Base-by-base conservation (phyloP, 768 basidiomycete species). In the Phylloporus arenicola region DNA sequence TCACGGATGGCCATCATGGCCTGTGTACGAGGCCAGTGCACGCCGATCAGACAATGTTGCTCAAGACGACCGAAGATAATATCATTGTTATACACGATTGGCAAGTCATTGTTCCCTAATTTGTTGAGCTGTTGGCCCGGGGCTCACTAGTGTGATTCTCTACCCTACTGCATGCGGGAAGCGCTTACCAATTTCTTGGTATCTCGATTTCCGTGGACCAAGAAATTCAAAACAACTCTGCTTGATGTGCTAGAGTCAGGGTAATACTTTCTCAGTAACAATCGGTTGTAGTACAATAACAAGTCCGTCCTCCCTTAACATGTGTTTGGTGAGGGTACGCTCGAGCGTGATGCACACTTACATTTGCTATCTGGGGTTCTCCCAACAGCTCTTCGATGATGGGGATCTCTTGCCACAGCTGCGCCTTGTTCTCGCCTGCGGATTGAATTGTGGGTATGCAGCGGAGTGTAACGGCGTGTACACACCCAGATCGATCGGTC, bases 291-390 rank as follows among this genome's bases (percentile, higher is more conserved):
- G 59, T 88, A 79, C 1, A 92, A 83, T 31, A 96, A 75, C 0
- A 90, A 90, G 60, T 95, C 92, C 77, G 97, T 83, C 62, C 92
- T 95, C 94, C 94, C 94, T 96, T 53, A 16, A 11, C 2, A 29
- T 3, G 16, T 6, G 19, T 24, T 47, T 42, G 6, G 48, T n/a
- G 30, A 31, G 10, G 22, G 22, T 24, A 24, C 22, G 22, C 22
- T 24, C 22, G 22, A 5, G 22, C n/a, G 17, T 37, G 47, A 35
- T 17, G 33, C 19, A 20, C 43, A 49, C 83, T 48, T 63, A 91
- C 93, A 97, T 77, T 92, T 95, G 57, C 91, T 90, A 58, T 95
- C 92, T 2, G 93, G 85, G 62, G 90, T 55, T 92, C 85, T 30
- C 86, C 82, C 24, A 94, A 70, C 14, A 99, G 75, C 56, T 95